phyloP scores from a whole-genome alignment of 1,139 yeast genomes.

The Candida pseudoviswanathii region DNA sequence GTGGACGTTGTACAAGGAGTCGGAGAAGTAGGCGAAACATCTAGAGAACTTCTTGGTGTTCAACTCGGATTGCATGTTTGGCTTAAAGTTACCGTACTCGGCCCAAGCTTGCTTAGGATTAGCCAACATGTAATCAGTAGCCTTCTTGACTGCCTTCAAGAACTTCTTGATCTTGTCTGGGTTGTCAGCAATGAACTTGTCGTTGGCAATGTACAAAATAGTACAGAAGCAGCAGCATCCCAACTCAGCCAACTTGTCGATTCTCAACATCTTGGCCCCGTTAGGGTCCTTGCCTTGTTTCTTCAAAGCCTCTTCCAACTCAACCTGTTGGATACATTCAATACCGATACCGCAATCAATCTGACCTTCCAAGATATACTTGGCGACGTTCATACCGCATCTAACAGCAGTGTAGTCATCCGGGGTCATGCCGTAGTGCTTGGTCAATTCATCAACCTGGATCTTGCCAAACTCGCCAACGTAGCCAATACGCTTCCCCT shows the following conservation, averaged over 20 bases:
- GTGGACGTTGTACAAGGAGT: constrained; percentile 53
- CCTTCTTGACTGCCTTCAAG: constrained; percentile 50
- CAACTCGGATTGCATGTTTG: constrained; percentile 44
- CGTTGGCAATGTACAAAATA: constrained; percentile 56
- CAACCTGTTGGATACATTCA: constrained; percentile 62
- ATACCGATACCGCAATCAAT: constrained; percentile 63
- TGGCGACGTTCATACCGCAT: constrained; percentile 64
- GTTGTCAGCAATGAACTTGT: constrained; percentile 49
- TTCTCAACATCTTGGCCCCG: constrained; percentile 58
- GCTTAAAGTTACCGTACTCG: constrained; percentile 51
- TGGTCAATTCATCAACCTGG: constrained; percentile 57
- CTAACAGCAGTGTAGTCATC: constrained; percentile 60
- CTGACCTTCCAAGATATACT: constrained; percentile 54
- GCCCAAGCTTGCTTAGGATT: constrained; percentile 50
- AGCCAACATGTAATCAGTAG: constrained; percentile 49
- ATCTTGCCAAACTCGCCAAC: constrained; percentile 64
- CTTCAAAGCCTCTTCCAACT: constrained; percentile 53
- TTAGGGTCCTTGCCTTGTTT: constrained; percentile 44
- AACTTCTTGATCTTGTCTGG: constrained; percentile 50
- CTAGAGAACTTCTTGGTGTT: constrained; percentile 52
- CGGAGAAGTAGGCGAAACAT: constrained; percentile 58
- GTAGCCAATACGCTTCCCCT: constrained; percentile 57
- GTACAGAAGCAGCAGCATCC: constrained; percentile 66
- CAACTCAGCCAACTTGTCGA: constrained; percentile 57
- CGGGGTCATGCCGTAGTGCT: constrained; percentile 57